Percentiles rank a stretch among this genome's conserved stretches.
These are phyloP conservation scores for Mycena sp. DNA, from an alignment of 1,284 basidiomycete species.

Conservation along the genomic window DNA sequence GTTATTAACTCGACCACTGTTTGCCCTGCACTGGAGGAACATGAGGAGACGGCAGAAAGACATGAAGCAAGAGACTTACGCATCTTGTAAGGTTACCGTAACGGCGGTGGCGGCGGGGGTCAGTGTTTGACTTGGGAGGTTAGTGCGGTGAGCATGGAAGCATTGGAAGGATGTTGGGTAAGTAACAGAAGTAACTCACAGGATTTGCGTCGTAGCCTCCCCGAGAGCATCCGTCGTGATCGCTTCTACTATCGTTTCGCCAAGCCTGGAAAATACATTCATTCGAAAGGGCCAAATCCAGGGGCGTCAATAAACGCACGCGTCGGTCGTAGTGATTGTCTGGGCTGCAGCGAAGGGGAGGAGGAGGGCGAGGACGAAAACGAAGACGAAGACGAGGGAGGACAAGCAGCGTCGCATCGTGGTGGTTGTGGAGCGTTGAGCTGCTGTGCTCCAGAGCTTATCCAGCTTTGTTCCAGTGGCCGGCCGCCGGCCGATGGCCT, in stretches of 20 bases:
- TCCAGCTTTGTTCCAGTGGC: too few species aligned
- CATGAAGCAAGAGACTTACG: not conserved
- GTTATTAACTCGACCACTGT: constrained; percentile 22
- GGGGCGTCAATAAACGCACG: constrained; percentile 11
- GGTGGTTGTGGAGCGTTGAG: too few species aligned
- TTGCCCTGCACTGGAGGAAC: constrained; percentile 3
- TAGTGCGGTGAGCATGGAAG: too few species aligned
- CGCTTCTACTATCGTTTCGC: constrained; percentile 13
- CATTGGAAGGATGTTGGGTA: too few species aligned
- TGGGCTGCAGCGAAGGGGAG: constrained; percentile 19
- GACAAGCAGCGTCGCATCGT: not conserved
- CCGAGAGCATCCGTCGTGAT: constrained; percentile 3
- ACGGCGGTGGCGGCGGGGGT: not conserved
- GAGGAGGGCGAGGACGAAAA: constrained; percentile 9
- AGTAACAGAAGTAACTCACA: constrained; percentile 12
- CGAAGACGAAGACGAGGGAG: not conserved
- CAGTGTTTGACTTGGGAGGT: not conserved
- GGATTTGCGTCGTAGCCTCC: constrained; percentile 5
- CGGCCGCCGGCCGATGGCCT: too few species aligned
- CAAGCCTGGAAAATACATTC: not conserved
- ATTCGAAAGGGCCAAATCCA: not conserved
- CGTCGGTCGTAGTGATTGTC: constrained; percentile 21
- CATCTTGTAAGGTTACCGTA: constrained; percentile 12
- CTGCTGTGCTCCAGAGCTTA: too few species aligned
- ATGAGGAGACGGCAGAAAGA: not conserved